These are phyloP conservation scores for Fremontodendron californicum DNA, from an alignment of 345 rosid species.

Conservation along the genomic window DNA sequence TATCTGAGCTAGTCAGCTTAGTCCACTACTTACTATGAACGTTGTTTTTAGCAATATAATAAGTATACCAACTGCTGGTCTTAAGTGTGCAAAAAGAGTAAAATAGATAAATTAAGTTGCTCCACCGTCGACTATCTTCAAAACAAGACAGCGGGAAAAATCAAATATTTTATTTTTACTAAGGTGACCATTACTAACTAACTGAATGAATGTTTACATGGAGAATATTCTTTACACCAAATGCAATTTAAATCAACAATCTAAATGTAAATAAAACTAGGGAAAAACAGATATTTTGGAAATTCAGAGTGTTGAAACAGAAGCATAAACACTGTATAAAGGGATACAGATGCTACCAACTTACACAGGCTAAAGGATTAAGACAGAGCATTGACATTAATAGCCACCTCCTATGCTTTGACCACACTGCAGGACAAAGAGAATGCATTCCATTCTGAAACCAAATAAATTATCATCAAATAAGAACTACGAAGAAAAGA, in stretches of 20 bases:
- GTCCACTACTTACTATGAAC: not conserved
- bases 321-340: not conserved
- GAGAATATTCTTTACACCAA: not conserved
- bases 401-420: constrained; percentile 93
- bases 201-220: not conserved
- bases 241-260: not conserved
- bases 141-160: not conserved
- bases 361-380: constrained; percentile 86
- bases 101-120: not conserved
- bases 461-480: constrained; percentile 9
- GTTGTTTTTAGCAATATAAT: not conserved
- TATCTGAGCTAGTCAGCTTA: not conserved
- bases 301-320: not conserved
- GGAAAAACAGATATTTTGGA: not conserved
- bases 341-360: constrained; percentile 21
- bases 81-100: not conserved
- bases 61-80: not conserved
- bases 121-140: not conserved
- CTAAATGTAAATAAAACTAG: not conserved
- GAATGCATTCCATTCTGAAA: constrained; percentile 92
- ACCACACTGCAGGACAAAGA: constrained; percentile 94
- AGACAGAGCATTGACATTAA: constrained; percentile 95
- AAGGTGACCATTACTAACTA: not conserved
- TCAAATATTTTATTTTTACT: not conserved
- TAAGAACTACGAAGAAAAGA: not conserved